These are phyloP conservation scores for Penicillium salamii DNA, from an alignment of 495 filamentous ascomycete genomes.

Conservation along the genomic window DNA sequence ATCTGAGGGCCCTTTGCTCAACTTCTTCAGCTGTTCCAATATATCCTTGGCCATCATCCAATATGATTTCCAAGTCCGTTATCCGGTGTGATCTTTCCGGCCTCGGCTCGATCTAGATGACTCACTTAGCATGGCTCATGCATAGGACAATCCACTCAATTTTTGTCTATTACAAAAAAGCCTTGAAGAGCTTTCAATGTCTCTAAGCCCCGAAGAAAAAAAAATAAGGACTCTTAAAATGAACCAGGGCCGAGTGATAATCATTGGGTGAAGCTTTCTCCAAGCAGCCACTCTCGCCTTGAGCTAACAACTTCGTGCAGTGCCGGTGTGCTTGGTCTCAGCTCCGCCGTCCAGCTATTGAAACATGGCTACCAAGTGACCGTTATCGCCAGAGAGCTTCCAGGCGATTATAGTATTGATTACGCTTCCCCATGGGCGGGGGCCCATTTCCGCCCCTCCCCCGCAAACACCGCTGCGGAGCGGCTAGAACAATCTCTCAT, in stretches of 20 bases:
- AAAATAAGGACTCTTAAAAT: background rate
- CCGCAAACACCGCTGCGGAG: constrained; percentile 14
- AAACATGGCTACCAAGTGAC: background rate
- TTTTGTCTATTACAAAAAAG: too few relatives aligned
- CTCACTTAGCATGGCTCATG: too few relatives aligned
- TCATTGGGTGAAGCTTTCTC: background rate
- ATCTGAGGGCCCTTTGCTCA: too few relatives aligned
- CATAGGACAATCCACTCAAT: too few relatives aligned
- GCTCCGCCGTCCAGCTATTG: background rate
- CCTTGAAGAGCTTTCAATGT: too few relatives aligned
- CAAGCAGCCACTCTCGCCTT: background rate
- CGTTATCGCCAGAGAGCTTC: background rate
- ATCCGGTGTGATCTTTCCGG: too few relatives aligned
- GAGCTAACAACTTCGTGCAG: background rate
- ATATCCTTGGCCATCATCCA: too few relatives aligned
- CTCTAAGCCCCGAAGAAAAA: too few relatives aligned
- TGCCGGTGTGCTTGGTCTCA: background rate
- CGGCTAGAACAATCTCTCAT: constrained; percentile 2
- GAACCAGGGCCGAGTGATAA: background rate
- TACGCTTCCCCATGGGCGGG: constrained; percentile 55
- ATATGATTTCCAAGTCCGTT: too few relatives aligned
- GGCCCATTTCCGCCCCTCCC: constrained; percentile 46
- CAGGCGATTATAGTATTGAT: constrained; percentile 19
- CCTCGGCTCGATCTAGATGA: too few relatives aligned
- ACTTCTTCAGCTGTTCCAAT: too few relatives aligned